Base-by-base conservation (phyloP, 75 land plant species). In the Picea sitchensis region DNA sequence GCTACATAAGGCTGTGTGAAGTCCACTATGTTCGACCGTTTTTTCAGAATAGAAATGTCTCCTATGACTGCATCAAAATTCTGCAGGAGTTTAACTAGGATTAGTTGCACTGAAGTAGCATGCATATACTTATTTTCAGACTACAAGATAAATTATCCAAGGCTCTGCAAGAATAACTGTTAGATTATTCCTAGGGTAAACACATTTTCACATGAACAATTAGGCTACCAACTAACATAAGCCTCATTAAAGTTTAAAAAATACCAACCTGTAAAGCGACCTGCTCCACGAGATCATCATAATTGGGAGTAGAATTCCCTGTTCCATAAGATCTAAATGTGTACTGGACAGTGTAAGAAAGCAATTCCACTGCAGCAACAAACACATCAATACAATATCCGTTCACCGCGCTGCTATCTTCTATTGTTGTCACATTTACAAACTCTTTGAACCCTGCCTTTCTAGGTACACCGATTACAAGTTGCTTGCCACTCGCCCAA, bases 1-100 rank as follows among this genome's bases (percentile, higher is more conserved):
- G 84, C 85, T 15, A 84, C 80, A 65, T 80, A 89, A 21, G 91
- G 91, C 79, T 87, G 91, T 8, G 91, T 87, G 67, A 90, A 90
- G 73, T 87, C 89, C 6, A 83, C 91, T 36, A 82, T 59, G 80
- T 77, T 84, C 47, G 86, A 79, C 15, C 91, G 80, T 36, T 85
- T 85, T 57, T 86, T 85, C 7, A 80, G 80, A 62, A 90, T 84
- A 1, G 91, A 74, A 64, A 90, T 83, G 56, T 90, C 91, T 56
- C 91, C 91, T 14, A 90, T 81, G 36, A 76, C 89, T 59, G 84
- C 91, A 83, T 90, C 91, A 81, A 81, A 81, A 3, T 78, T 81
- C 91, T 90, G 72, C 59, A 82, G 14, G 76, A 41, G 0, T 57
- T n/a, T 23, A 77, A 23, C 41, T 59, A 59, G 44, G 76, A 34